Percentiles rank a stretch among this genome's conserved stretches.
Conservation (phyloP, 352 stramenopile species). For the Phytophthora pluvialis region DNA sequence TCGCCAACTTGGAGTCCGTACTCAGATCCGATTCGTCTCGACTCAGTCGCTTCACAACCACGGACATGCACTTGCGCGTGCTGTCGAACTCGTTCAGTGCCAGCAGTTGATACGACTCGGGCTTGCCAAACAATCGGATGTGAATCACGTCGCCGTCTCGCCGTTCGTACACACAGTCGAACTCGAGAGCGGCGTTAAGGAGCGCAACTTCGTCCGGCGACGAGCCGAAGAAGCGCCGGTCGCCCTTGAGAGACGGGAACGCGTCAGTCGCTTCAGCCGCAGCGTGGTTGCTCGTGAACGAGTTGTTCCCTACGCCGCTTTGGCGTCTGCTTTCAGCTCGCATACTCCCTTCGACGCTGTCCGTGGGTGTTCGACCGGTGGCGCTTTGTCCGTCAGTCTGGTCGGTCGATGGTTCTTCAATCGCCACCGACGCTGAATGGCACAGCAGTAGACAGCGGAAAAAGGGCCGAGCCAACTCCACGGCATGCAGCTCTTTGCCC, state of each 20-base stretch:
- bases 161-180: slow-evolving; percentile 84
- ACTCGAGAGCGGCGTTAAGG: slow-evolving; percentile 79
- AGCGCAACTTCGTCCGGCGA: slow-evolving; percentile 87
- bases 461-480: slow-evolving; percentile 74
- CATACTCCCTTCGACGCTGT: slow-evolving; percentile 33
- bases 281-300: slow-evolving; percentile 31
- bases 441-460: slow-evolving; percentile 85
- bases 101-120: slow-evolving; percentile 76
- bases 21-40: not conserved
- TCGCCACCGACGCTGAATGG: slow-evolving; percentile 72
- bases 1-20: slow-evolving; percentile 5
- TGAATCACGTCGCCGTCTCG: slow-evolving; percentile 76
- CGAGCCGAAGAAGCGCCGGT: slow-evolving; percentile 75
- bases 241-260: slow-evolving; percentile 39
- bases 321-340: slow-evolving; percentile 29
- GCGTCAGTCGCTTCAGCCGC: slow-evolving; percentile 34
- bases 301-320: slow-evolving; percentile 24
- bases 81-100: slow-evolving; percentile 90
- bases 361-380: slow-evolving; percentile 10
- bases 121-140: slow-evolving; percentile 79
- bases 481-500: slow-evolving; percentile 56
- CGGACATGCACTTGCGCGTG: slow-evolving; percentile 87
- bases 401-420: slow-evolving; percentile 44
- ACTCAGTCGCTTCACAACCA: slow-evolving; percentile 68
- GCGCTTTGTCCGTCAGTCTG: slow-evolving; percentile 18